Evolutionary conservation across 805 yeast species (phyloP), one percentile per base, ranked within the genome.

Genomic region (Saccharomycopsis lassenensis): DNA sequence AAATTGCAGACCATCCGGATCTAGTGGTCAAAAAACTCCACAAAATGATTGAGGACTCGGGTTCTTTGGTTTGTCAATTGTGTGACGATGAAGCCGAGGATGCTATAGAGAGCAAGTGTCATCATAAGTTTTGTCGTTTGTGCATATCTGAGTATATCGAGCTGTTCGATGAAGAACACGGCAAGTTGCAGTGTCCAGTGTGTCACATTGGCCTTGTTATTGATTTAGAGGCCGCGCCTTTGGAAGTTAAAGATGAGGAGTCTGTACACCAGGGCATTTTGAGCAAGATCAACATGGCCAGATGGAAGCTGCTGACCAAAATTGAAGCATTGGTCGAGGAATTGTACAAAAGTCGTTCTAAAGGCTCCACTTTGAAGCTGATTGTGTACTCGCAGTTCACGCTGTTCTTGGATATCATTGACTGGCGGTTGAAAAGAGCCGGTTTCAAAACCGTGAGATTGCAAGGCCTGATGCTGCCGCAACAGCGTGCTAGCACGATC

Each of bases 61-160:
- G 62, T 5, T 73, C 73, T 1, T 71, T 86, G 7, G 78, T 91
- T 28, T 91, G 99, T 53, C 93, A 84, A 47, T 54, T 91, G 17
- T 91, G 99, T 58, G 97, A 87, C 47, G 99, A 91, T 52, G 96
- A 87, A 57, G 96, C 97, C 0, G 97, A 91, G 56, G 99, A 91
- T 43, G 94, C 98, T 0, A 86, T 91, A 31, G 87, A 82, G 55
- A 80, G 95, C 2, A 83, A 80, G 52, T 91, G 99, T 56, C 95
- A 82, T 48, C 99, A 91, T 54, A 72, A 71, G 44, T 91, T 91
- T 53, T 91, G 99, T 54, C 71, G 99, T 20, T 65, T 91, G 65
- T 91, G 99, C 55, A 74, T 91, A 39, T 74, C 70, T 40, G 98
- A 93, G 56, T 91, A 91, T 51, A 73, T 80, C 32, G 95, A 87